Conservation (phyloP, 2,329 filamentous ascomycete genomes). For the Exophiala sideris region DNA sequence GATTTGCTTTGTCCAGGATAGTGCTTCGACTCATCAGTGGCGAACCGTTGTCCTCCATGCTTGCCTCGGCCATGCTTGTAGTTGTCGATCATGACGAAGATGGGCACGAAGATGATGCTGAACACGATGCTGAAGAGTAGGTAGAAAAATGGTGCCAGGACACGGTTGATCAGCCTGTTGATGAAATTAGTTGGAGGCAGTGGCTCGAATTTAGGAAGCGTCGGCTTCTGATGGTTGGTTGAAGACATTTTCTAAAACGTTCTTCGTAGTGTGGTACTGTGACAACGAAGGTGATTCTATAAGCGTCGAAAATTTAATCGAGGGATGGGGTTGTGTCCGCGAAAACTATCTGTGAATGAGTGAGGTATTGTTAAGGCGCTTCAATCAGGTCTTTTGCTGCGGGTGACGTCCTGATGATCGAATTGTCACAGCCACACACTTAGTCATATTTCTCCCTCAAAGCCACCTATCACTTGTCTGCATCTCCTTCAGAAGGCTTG, state of each 20-base stretch:
- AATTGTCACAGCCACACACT: neutral
- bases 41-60: slow-evolving; percentile 3
- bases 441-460: too few relatives aligned
- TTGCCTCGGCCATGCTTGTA: slow-evolving; percentile 16
- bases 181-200: slow-evolving; percentile 15
- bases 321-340: neutral
- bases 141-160: slow-evolving; percentile 21
- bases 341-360: neutral
- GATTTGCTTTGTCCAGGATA: slow-evolving; percentile 1
- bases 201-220: slow-evolving; percentile 20
- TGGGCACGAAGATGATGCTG: slow-evolving; percentile 16
- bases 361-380: neutral
- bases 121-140: slow-evolving; percentile 20
- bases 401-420: neutral
- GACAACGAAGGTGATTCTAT: neutral
- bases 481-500: too few relatives aligned
- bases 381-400: neutral
- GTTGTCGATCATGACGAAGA: slow-evolving; percentile 22
- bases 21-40: neutral
- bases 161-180: slow-evolving; percentile 18
- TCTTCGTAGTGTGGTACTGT: neutral
- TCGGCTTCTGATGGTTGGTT: neutral
- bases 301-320: neutral
- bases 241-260: too few relatives aligned
- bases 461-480: too few relatives aligned